Evolutionary conservation across 345 rosid species (phyloP).

Genomic region (Chamaenerion angustifolium): DNA sequence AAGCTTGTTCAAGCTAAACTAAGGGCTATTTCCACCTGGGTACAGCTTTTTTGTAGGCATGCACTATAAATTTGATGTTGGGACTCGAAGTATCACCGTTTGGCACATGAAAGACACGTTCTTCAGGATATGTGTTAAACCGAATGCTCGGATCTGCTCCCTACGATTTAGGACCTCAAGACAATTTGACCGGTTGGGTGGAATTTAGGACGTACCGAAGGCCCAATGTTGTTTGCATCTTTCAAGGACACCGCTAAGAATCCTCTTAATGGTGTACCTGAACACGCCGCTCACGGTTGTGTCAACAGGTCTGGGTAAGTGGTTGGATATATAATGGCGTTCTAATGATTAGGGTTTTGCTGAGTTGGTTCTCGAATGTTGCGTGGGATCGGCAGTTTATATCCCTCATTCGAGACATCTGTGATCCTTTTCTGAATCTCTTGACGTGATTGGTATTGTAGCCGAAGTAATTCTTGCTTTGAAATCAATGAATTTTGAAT

Average conservation of each 20-base stretch:
- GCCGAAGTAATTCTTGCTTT: too few species aligned
- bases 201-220: conserved; percentile 11
- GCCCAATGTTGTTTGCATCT: conserved; percentile 61
- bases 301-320: conserved; percentile 68
- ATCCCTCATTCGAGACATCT: conserved; percentile 64
- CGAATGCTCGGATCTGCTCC: conserved; percentile 8
- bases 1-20: too few species aligned
- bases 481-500: too few species aligned
- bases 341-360: conserved; percentile 79
- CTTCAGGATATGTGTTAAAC: too few species aligned
- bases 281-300: conserved; percentile 76
- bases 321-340: conserved; percentile 87
- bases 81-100: too few species aligned
- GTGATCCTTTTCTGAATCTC: conserved; percentile 76
- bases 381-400: conserved; percentile 87
- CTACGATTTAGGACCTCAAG: conserved; percentile 14
- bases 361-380: conserved; percentile 89
- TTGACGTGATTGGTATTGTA: conserved; percentile 12
- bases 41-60: too few species aligned
- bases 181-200: conserved; percentile 17
- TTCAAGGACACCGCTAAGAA: conserved; percentile 33
- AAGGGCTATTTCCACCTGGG: too few species aligned
- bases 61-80: too few species aligned
- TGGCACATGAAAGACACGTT: too few species aligned
- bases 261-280: conserved; percentile 33